Percentiles rank a stretch among this genome's conserved stretches.
phyloP scores from a whole-genome alignment of 2,329 filamentous ascomycete species.

The Metarhizium brunneum region DNA sequence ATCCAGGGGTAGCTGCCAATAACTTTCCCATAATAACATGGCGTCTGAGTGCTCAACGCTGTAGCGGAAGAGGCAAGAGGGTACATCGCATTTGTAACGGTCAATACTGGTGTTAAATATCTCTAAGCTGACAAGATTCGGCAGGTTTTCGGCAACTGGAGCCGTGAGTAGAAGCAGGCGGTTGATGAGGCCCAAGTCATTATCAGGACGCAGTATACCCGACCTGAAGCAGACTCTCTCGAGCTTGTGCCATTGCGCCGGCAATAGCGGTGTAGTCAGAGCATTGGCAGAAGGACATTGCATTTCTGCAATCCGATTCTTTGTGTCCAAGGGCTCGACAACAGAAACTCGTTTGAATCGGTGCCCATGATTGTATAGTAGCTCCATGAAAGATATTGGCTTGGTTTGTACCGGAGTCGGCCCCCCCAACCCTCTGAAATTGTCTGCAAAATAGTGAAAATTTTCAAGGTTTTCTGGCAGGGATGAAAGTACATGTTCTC shows the following conservation, averaged over 20 bases:
- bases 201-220: constrained; percentile 1
- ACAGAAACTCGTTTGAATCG: constrained; percentile 1
- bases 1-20: constrained; percentile 2
- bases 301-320: not conserved
- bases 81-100: not conserved
- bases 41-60: constrained; percentile 3
- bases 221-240: constrained; percentile 4
- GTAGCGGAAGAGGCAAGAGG: constrained; percentile 6
- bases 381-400: constrained; percentile 1
- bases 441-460: constrained; percentile 4
- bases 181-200: constrained; percentile 1
- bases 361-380: constrained; percentile 1
- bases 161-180: constrained; percentile 2
- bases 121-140: constrained; percentile 4
- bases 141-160: constrained; percentile 1
- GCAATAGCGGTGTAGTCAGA: constrained; percentile 2
- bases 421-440: not conserved
- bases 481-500: constrained; percentile 2
- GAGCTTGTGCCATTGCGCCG: constrained; percentile 4
- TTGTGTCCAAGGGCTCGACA: not conserved
- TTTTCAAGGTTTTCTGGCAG: constrained; percentile 1
- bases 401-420: not conserved
- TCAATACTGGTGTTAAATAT: constrained; percentile 1
- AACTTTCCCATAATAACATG: constrained; percentile 5
- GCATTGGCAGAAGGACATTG: constrained; percentile 1